These are phyloP conservation scores for Arxiozyma slooffiae DNA, from an alignment of 1,139 yeast species.

Conservation along the genomic window DNA sequence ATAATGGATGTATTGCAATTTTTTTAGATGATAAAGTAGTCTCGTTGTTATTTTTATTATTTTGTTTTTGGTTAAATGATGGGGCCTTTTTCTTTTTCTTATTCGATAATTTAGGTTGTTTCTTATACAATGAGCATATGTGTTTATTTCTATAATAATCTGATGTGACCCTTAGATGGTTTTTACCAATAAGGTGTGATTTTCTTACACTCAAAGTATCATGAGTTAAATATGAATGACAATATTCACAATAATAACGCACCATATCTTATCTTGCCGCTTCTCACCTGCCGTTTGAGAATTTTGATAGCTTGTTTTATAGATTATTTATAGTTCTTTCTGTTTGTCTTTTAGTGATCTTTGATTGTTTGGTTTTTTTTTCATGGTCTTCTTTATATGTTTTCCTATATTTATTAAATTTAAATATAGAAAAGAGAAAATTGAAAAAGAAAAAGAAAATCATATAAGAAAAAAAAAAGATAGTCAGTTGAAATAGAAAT, in stretches of 20 bases:
- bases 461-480: too few species aligned
- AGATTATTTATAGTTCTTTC: neutral
- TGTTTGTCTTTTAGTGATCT: neutral
- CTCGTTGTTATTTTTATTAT: neutral
- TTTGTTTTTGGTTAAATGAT: neutral
- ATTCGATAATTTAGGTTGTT: neutral
- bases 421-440: too few species aligned
- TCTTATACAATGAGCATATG: neutral
- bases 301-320: too few species aligned
- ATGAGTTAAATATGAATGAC: constrained; percentile 78
- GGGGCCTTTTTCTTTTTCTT: neutral
- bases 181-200: constrained; percentile 71
- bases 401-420: neutral
- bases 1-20: neutral
- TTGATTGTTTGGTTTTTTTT: neutral
- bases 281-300: neutral
- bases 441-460: neutral
- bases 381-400: too few species aligned
- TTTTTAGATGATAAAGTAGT: neutral
- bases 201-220: constrained; percentile 81
- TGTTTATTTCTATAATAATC: constrained; percentile 46
- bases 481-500: neutral
- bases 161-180: constrained; percentile 65
- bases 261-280: constrained; percentile 24
- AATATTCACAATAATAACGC: constrained; percentile 72